Base-by-base conservation (phyloP, 2,329 filamentous ascomycete genomes). In the Beauveria bassiana region DNA sequence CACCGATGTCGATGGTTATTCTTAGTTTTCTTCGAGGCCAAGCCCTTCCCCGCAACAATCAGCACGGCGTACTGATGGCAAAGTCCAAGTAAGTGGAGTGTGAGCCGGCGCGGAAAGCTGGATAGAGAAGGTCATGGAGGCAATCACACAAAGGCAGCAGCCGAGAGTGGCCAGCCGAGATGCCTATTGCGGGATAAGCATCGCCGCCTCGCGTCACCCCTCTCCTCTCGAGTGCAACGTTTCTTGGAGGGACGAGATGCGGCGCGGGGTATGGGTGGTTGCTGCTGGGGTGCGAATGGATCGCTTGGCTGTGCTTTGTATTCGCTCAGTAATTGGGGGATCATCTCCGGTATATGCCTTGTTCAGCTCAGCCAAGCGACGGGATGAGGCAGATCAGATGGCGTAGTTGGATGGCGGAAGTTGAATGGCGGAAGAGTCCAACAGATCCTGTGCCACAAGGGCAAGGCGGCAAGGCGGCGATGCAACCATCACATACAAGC, bases 181-280 rank as follows among this genome's bases (percentile, higher is more conserved):
- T 60, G 49, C 57, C 57, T 60, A 60, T 60, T 59, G 47, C 45
- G 57, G 47, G 18, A 31, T 59, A n/a, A 46, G 26, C 49, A 60
- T 51, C 22, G 20, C 16, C 20, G 55, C 14, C 31, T 50, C 9
- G 31, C 31, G 28, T 38, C 46, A 20, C 31, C 8, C 34, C 57
- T 26, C 46, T 51, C 24, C 31, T 8, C 49, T 8, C 49, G 57
- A 53, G 49, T 53, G 57, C 49, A 60, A 60, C 57, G 57, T 60
- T 60, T 60, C 57, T 52, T 60, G 57, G 38, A 20, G 26, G 8
- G 14, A 59, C 46, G 10, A 59, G 49, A 60, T 52, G 47, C 34
- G 8, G 57, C 57, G 18, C n/a, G 42, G 31, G 55, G 45, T 22
- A 28, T n/a, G 45, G 45, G 57, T 42, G 45, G 34, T 51, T 47